Percentiles rank a stretch among this genome's conserved stretches.
Conservation (phyloP, 2,329 filamentous ascomycete genomes). For the Mycosphaerella sp. region DNA sequence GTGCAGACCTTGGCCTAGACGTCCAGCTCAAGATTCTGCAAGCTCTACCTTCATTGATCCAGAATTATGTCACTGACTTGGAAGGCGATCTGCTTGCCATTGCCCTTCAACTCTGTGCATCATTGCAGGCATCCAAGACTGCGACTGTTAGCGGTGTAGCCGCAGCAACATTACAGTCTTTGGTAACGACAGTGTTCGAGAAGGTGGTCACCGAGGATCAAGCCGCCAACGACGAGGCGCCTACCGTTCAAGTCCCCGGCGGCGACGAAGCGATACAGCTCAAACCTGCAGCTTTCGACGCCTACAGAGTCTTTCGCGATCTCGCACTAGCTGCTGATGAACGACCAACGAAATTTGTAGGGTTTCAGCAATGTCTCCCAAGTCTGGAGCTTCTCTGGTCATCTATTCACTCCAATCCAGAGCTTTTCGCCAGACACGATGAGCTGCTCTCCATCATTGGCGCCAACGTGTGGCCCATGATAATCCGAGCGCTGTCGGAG, state of each 20-base stretch:
- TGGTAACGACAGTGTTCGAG: conserved; percentile 88
- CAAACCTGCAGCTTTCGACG: conserved; percentile 73
- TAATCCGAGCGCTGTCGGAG: conserved; percentile 70
- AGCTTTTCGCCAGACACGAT: conserved; percentile 68
- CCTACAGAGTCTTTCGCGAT: conserved; percentile 82
- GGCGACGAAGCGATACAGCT: conserved; percentile 61
- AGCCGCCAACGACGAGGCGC: conserved; percentile 48
- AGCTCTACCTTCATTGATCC: conserved; percentile 77
- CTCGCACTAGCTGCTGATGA: conserved; percentile 82
- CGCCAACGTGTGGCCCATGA: conserved; percentile 71
- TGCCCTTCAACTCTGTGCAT: conserved; percentile 83
- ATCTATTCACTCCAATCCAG: conserved; percentile 76
- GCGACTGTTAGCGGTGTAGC: conserved; percentile 92
- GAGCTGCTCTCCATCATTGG: conserved; percentile 78
- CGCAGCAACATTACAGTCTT: conserved; percentile 89
- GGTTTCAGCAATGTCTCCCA: conserved; percentile 65
- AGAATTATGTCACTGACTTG: conserved; percentile 80
- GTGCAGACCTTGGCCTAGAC: conserved; percentile 66
- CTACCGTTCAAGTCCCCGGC: conserved; percentile 61
- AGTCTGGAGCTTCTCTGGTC: conserved; percentile 90
- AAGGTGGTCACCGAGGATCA: conserved; percentile 79
- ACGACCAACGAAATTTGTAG: conserved; percentile 74
- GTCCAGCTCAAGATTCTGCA: conserved; percentile 95
- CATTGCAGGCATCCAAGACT: conserved; percentile 85
- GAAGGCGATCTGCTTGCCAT: conserved; percentile 74